Evolutionary conservation across 177 flowering plant species (phyloP).

Genomic region (Tripterygium wilfordii): DNA sequence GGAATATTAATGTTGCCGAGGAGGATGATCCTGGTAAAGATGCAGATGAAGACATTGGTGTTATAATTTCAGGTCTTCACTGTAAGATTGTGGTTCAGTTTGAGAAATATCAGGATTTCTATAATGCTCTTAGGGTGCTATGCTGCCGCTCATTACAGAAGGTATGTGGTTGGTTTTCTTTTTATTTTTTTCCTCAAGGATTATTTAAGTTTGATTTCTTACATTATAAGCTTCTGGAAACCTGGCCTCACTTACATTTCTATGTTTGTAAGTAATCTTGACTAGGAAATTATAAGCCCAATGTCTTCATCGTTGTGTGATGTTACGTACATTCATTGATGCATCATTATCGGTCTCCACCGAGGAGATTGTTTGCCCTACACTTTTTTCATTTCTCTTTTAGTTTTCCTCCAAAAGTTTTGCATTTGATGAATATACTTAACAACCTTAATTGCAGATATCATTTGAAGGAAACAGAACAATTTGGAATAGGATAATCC

Average conservation of each 20-base stretch:
- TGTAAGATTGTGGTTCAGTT: constrained; percentile 86
- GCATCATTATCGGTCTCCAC: too few species aligned
- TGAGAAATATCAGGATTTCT: constrained; percentile 64
- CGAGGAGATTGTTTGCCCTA: too few species aligned
- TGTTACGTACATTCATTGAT: too few species aligned
- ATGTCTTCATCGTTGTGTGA: background rate
- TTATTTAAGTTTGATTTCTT: background rate
- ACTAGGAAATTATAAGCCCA: background rate
- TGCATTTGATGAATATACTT: too few species aligned
- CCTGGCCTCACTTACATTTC: background rate
- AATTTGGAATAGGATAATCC: too few species aligned
- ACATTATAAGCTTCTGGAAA: too few species aligned
- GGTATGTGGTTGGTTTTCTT: constrained; percentile 30
- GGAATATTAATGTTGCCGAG: constrained; percentile 86
- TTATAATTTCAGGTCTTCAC: constrained; percentile 68
- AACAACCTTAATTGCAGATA: too few species aligned
- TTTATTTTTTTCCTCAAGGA: background rate
- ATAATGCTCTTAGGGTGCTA: constrained; percentile 60
- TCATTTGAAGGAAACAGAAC: too few species aligned
- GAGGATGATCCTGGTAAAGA: constrained; percentile 68
- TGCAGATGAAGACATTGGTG: constrained; percentile 38
- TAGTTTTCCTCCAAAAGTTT: too few species aligned
- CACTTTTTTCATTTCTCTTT: too few species aligned
- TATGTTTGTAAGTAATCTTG: background rate
- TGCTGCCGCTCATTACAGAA: constrained; percentile 86